Evolutionary conservation across 2,329 filamentous ascomycete genomes (phyloP), one percentile per base, ranked within the genome.

Genomic region (Cadophora malorum): DNA sequence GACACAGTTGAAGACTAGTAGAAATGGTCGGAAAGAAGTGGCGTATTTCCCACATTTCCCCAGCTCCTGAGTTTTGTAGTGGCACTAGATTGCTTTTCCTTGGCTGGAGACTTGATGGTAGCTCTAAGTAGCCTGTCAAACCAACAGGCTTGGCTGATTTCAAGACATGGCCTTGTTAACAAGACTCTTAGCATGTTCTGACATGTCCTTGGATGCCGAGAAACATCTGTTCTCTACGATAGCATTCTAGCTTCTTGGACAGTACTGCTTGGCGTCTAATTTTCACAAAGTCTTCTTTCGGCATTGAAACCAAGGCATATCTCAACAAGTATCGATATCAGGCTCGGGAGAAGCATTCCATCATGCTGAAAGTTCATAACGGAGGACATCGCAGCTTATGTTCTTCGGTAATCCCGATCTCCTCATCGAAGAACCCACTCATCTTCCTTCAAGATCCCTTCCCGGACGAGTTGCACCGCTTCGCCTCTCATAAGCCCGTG

Each of bases 401-500:
- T 35, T 4, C 33, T 35, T 35, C 33, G 33, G 9, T 35, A 4
- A 35, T 4, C n/a, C 33, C 33, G 9, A 52, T 52, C 3, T 10
- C 3, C 28, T 60, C 58, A 60, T 60, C 14, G 45, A 7, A 50
- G 8, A 50, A 50, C 2, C 59, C 59, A 49, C 25, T 62, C 2
- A 8, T 31, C 3, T 12, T 50, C 25, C 16, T 14, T 49, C 41
- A 23, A 62, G 31, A 19, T 31, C 5, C 59, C 38, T 1, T 62
- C 10, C 4, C 45, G 16, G 14, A 31, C 38, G n/a, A 62, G 8
- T 14, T 3, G n/a, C 16, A 28, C 35, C n/a, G 58, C 58, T 45
- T 60, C 35, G 2, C n/a, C 58, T 25, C 21, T 35, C 58, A 60
- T 60, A 6, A 60, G 35, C 2, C 35, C 58, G 28, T 60, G 58